Evolutionary conservation across 805 yeast genomes (phyloP).

Genomic region (Candida montana): DNA sequence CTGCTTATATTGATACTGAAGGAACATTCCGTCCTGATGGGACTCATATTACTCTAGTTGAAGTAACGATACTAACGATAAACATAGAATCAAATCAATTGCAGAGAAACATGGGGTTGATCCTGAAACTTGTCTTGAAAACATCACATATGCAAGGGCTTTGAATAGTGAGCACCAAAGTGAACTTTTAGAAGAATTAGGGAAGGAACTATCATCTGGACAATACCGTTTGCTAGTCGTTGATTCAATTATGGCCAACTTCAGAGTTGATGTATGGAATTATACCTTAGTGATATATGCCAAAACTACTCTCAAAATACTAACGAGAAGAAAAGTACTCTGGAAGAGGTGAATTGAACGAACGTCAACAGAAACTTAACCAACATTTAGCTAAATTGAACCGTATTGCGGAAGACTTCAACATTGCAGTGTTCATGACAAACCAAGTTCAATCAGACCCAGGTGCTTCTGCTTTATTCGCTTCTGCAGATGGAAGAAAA

Average conservation of each 20-base stretch:
- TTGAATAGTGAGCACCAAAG: slow-evolving; percentile 75
- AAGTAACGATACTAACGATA: background rate
- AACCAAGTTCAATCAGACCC: slow-evolving; percentile 84
- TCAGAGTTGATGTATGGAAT: slow-evolving; percentile 62
- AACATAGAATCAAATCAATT: slow-evolving; percentile 46
- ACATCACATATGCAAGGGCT: slow-evolving; percentile 71
- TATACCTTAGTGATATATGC: too few species aligned
- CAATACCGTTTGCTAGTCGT: slow-evolving; percentile 50
- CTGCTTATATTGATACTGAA: slow-evolving; percentile 74
- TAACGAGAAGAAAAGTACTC: slow-evolving; percentile 33
- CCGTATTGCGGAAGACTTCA: slow-evolving; percentile 71
- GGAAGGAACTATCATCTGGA: slow-evolving; percentile 61
- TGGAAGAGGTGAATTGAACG: slow-evolving; percentile 74
- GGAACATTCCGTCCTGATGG: slow-evolving; percentile 77
- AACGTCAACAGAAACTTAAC: slow-evolving; percentile 64
- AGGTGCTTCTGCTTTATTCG: slow-evolving; percentile 75
- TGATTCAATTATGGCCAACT: slow-evolving; percentile 76
- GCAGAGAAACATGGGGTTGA: slow-evolving; percentile 67
- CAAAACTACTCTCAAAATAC: background rate
- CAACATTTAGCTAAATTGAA: slow-evolving; percentile 48
- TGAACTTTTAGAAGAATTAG: slow-evolving; percentile 64
- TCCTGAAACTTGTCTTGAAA: slow-evolving; percentile 63
- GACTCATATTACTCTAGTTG: slow-evolving; percentile 19
- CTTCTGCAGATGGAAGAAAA: slow-evolving; percentile 76
- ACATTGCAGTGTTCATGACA: slow-evolving; percentile 68